These are phyloP conservation scores for Ambrosiella cleistominuta DNA, from an alignment of 2,329 filamentous ascomycete species.

Conservation along the genomic window DNA sequence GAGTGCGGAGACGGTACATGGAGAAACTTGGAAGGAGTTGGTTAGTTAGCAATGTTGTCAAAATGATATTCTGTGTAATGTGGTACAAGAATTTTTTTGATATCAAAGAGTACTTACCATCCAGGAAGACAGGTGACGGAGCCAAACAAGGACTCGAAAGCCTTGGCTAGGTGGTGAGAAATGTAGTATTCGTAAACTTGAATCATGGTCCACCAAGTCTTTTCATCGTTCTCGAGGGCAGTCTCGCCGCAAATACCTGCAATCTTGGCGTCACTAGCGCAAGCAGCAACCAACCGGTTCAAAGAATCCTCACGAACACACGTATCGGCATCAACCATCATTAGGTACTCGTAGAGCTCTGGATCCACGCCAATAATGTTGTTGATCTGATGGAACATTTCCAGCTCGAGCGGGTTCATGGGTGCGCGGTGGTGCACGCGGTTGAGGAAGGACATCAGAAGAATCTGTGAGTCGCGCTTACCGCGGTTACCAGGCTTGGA, in stretches of 20 bases:
- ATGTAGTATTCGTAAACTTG: conserved; percentile 99
- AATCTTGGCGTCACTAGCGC: conserved; percentile 87
- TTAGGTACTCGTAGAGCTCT: conserved; percentile 87
- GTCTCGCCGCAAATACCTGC: conserved; percentile 96
- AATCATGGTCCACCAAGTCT: conserved; percentile 98
- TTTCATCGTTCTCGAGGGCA: conserved; percentile 84
- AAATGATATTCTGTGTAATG: too few relatives aligned
- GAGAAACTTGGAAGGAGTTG: conserved; percentile 52
- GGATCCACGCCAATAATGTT: conserved; percentile 98
- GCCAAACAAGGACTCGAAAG: conserved; percentile 93
- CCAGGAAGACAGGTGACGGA: conserved; percentile 97
- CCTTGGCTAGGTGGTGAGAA: conserved; percentile 89
- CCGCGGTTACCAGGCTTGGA: conserved; percentile 93
- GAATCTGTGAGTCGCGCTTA: conserved; percentile 93
- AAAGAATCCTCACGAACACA: conserved; percentile 81
- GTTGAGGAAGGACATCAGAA: conserved; percentile 95
- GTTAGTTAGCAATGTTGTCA: background rate
- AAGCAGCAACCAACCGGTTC: conserved; percentile 81
- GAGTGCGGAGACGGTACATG: conserved; percentile 93
- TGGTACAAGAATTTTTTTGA: background rate
- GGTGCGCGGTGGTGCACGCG: conserved; percentile 84
- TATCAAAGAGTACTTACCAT: conserved; percentile 49
- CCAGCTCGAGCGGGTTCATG: conserved; percentile 90
- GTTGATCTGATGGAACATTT: conserved; percentile 99
- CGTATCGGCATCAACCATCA: conserved; percentile 97